Base-by-base conservation (phyloP, 169 alveolate species). In the Cryptosporidium sp. region DNA sequence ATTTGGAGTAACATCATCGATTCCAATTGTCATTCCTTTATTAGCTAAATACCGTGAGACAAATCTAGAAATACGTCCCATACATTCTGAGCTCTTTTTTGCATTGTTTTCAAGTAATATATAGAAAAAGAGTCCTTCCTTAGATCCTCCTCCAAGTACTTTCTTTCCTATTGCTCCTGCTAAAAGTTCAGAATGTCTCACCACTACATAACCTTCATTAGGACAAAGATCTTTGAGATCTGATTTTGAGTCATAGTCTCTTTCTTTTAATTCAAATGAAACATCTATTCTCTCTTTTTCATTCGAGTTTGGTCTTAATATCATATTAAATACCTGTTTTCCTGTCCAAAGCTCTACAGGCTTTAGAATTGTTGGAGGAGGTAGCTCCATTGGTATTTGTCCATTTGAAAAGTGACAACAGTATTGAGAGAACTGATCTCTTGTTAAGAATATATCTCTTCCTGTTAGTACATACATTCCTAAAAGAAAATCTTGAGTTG, bases 271-370 rank as follows among this genome's bases (percentile, higher is more conserved):
- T 91, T 94, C 97, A 69, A 97, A 93, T 91, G 96, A 96, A 7
- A 97, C 96, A 16, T 93, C 91, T 1, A 97, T 94, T 75, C 94
- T 94, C 60, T 93, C 91, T 58, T 94, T 94, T 53, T 94, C 93
- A 8, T 51, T 80, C 21, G 89, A 65, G 91, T 96, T 97, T 9
- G 99, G 99, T 70, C 97, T 94, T 33, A 98, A 92, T 73, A 98
- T 92, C 31, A 97, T 96, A 42, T 94, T 92, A 85, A 98, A 94
- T 45, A 97, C 95, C 91, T 98, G 99, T 87, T 98, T 98, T 12
- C 99, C 99, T 9, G 99, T 97, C 99, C 99, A 98, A 75, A 98
- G 95, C 92, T 97, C 98, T 61, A 95, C 96, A 29, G 99, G 99
- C 85, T 97, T 96, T 61, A 96, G 71, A 31, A 97, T 94, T 3